Conservation (phyloP, 805 yeast genomes). For the Zygotorulaspora danielsina region DNA sequence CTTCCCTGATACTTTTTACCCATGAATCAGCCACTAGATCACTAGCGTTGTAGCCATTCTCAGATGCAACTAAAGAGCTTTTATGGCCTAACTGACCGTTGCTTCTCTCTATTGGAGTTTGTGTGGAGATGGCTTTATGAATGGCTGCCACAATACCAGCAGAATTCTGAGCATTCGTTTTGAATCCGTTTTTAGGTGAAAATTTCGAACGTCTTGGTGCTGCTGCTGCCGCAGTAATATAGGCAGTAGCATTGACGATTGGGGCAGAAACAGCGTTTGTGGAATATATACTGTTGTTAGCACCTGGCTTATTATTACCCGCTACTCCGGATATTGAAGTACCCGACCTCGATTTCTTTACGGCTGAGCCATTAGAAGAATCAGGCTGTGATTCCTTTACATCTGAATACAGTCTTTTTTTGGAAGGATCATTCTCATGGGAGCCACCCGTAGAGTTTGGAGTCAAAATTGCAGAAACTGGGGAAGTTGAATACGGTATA, state of each 20-base stretch:
- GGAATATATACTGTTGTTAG: neutral
- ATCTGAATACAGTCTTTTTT: slow-evolving; percentile 7
- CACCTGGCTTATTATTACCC: neutral
- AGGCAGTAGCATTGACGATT: slow-evolving; percentile 16
- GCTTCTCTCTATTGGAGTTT: slow-evolving; percentile 27
- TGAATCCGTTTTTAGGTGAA: slow-evolving; percentile 26
- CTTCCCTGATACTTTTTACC: slow-evolving; percentile 69
- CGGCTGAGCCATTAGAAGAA: neutral
- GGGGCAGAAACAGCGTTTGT: neutral
- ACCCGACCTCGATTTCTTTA: slow-evolving; percentile 5
- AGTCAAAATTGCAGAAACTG: slow-evolving; percentile 61
- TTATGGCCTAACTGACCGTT: neutral
- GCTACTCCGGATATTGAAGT: neutral
- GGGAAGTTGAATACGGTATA: slow-evolving; percentile 72
- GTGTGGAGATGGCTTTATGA: slow-evolving; percentile 37
- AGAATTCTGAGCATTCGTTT: slow-evolving; percentile 46
- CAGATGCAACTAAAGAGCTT: neutral
- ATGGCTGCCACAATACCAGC: slow-evolving; percentile 74
- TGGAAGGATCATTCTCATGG: slow-evolving; percentile 1
- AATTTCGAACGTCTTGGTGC: slow-evolving; percentile 74
- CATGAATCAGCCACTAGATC: slow-evolving; percentile 36
- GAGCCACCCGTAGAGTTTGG: slow-evolving; percentile 11
- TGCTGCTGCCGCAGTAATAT: slow-evolving; percentile 73
- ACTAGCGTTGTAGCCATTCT: neutral
- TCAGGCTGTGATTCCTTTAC: slow-evolving; percentile 1